Base-by-base conservation (phyloP, 2,329 filamentous ascomycete genomes). In the Lachnellula cervina region DNA sequence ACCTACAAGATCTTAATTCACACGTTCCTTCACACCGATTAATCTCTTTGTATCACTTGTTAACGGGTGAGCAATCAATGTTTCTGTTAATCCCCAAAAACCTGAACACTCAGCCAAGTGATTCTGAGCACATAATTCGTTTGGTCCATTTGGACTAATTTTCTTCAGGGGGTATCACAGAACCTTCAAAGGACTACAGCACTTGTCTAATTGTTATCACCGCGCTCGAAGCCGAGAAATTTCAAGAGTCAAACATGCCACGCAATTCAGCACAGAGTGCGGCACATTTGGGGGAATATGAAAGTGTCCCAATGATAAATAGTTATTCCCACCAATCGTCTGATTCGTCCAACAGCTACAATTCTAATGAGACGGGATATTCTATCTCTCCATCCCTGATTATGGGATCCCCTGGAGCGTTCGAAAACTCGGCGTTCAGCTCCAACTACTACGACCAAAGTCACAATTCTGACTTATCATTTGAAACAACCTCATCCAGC, bases 111-210 rank as follows among this genome's bases (percentile, higher is more conserved):
- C 13, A 14, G 25, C 21, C 45, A 25, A 57, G 55, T 53, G 50
- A 21, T 35, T 46, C 4, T 13, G 21, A 25, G 13, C 21, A 34
- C 25, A 21, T 38, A 16, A 25, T 35, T 23, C 34, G 46, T 9
- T 35, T 21, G 16, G 28, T 45, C 17, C 17, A 19, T 11, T 35
- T 32, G 38, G 50, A 54, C 51, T 57, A 54, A 59, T 59, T 14
- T 32, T 32, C 34, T 35, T 25, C 11, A 43, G 42, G 51, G 54
- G 50, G 56, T 45, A 51, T 21, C 44, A 59, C 56, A 59, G 56
- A 32, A 58, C 56, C 52, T 49, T 46, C 21, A 43, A 43, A 48
- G 56, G 54, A 47, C 35, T 25, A 54, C 42, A 48, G 40, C n/a
- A 51, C 21, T 35, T 16, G 17, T 19, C n/a, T 16, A 28, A 49